Percentiles rank a stretch among this genome's conserved stretches.
These are phyloP conservation scores for Penicillium waksmanii DNA, from an alignment of 495 filamentous ascomycete species.

Conservation along the genomic window DNA sequence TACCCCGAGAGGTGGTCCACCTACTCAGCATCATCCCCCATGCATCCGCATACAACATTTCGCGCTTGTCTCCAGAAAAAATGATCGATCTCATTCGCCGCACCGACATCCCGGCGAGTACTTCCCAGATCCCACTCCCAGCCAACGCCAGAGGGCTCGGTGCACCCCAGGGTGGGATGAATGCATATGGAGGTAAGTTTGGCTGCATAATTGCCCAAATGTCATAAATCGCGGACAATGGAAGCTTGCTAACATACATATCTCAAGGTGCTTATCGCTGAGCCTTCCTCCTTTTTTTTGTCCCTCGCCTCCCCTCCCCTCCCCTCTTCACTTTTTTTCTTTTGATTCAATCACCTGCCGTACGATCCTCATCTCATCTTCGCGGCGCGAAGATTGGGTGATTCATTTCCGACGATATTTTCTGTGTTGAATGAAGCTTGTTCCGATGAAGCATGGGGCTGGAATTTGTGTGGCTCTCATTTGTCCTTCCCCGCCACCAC, in stretches of 20 bases:
- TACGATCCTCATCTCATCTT: constrained; percentile 15
- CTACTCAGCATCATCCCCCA: constrained; percentile 81
- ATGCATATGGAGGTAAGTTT: constrained; percentile 41
- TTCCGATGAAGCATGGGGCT: background rate
- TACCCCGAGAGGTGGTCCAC: constrained; percentile 82
- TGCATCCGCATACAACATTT: constrained; percentile 69
- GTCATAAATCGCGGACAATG: no score
- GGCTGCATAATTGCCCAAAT: no score
- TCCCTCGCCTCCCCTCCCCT: no score
- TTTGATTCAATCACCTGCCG: constrained; percentile 7
- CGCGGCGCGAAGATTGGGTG: constrained; percentile 24
- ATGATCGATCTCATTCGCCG: constrained; percentile 74
- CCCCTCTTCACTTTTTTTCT: no score
- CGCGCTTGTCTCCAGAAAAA: constrained; percentile 67
- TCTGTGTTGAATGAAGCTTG: constrained; percentile 15
- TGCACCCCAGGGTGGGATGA: constrained; percentile 29
- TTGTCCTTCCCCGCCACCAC: background rate
- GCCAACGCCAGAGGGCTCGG: constrained; percentile 38
- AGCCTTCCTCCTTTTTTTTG: constrained; percentile 1
- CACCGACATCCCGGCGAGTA: constrained; percentile 63
- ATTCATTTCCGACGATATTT: constrained; percentile 19
- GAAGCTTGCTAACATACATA: background rate
- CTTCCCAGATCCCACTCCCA: constrained; percentile 48
- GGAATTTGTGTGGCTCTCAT: background rate
- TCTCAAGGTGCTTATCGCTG: constrained; percentile 40